Base-by-base conservation (phyloP, 306 rosid species). In the Vigna mungo region DNA sequence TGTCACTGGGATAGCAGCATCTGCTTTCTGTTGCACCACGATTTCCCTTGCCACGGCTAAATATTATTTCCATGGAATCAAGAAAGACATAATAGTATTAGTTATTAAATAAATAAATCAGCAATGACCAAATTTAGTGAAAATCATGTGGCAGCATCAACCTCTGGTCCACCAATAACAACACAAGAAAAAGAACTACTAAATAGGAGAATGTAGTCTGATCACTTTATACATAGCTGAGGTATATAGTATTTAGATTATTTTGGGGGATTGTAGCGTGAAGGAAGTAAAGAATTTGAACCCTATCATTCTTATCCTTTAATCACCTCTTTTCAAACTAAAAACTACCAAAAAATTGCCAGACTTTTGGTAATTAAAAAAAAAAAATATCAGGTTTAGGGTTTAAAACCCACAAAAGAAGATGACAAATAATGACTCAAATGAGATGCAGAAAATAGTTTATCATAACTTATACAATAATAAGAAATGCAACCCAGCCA, bases 11-110 rank as follows among this genome's bases (percentile, higher is more conserved):
- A 92, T 74, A 3, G 78, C 75, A 4, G 83, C 71, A 4, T 90
- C 96, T 37, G 78, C 88, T 85, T 89, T 92, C 88, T 88, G 96
- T 86, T 86, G 80, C 83, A 78, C 85, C 74, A 58, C 77, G 0
- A 76, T 76, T 82, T 49, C 90, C 68, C 76, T 74, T 56, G 67
- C 83, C 71, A 60, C 71, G 72, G 56, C 98, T 91, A 67, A 41
- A 54, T 34, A 34, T 37, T 49, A 61, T 67, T 61, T 14, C 27
- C 36, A 69, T 58, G 43, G 12, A 27, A 61, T 25, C 15, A 34
- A 9, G 32, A 48, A 46, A 75, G 49, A 43, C 44, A 76, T 34
- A 74, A 77, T 34, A 67, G 74, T 6, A 63, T 9, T 13, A 14
- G 23, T 51, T 39, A 13, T 11, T 9, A 43, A 30, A 30, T 30